phyloP scores from a whole-genome alignment of 2,329 filamentous ascomycete species.

The Exophiala calicioides region DNA sequence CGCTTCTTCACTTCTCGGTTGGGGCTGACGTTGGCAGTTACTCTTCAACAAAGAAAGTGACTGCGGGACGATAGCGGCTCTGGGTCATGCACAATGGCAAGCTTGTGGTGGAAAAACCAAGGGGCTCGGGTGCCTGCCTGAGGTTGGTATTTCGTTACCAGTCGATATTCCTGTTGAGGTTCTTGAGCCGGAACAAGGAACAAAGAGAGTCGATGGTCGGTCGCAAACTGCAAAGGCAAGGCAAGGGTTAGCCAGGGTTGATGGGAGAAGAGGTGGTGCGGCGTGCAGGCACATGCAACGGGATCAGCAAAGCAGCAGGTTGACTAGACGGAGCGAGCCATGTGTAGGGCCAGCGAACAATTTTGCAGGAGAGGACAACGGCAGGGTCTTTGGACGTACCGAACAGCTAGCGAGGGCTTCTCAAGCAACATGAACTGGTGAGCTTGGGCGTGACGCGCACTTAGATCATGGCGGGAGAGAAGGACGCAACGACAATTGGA shows the following conservation, averaged over 20 bases:
- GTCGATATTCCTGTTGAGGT: constrained; percentile 3
- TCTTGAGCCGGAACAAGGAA: constrained; percentile 9
- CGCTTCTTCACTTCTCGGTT: background rate
- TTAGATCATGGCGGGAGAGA: constrained; percentile 20
- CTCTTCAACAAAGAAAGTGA: constrained; percentile 25
- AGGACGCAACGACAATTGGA: constrained; percentile 12
- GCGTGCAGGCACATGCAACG: constrained; percentile 21
- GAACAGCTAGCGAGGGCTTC: constrained; percentile 18
- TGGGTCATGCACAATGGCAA: constrained; percentile 3
- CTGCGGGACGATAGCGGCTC: constrained; percentile 7
- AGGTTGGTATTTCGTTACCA: constrained; percentile 1
- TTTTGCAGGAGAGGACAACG: background rate
- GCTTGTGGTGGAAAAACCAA: constrained; percentile 2
- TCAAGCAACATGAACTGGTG: constrained; percentile 17
- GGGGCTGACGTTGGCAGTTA: constrained; percentile 11
- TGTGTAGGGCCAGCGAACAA: too few species aligned
- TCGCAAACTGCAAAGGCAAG: constrained; percentile 16
- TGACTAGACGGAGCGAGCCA: constrained; percentile 3
- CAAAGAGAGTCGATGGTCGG: constrained; percentile 14
- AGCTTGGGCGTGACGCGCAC: constrained; percentile 21
- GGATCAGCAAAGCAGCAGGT: constrained; percentile 12
- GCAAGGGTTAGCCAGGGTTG: constrained; percentile 13
- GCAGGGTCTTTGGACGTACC: constrained; percentile 19
- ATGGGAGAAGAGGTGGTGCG: background rate
- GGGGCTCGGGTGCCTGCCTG: constrained; percentile 6